Conservation (phyloP, 2,329 filamentous ascomycete species). For the Penicillium sumatraense region DNA sequence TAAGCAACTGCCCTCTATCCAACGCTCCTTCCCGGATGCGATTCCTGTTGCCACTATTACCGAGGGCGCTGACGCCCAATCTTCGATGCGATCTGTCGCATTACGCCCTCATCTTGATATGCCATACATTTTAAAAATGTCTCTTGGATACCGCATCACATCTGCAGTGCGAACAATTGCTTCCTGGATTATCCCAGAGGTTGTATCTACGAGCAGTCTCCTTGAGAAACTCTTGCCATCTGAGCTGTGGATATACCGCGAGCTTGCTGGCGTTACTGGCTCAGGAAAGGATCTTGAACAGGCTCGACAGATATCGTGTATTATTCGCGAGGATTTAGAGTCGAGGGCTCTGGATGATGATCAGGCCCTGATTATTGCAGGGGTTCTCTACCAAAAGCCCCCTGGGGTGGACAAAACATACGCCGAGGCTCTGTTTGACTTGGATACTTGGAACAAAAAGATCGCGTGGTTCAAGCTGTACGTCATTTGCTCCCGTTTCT, state of each 20-base stretch:
- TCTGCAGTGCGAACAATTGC: conserved; percentile 27
- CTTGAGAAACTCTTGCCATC: conserved; percentile 21
- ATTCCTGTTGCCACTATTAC: conserved; percentile 10
- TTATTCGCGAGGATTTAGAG: conserved; percentile 26
- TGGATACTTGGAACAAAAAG: conserved; percentile 17
- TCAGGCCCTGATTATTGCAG: conserved; percentile 24
- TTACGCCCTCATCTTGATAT: conserved; percentile 22
- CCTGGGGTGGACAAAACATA: conserved; percentile 8
- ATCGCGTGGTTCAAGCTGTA: conserved; percentile 23
- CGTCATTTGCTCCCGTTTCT: background rate
- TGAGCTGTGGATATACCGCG: conserved; percentile 24
- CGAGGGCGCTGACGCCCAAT: conserved; percentile 23
- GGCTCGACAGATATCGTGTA: conserved; percentile 27
- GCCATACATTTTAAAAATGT: conserved; percentile 25
- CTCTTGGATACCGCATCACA: conserved; percentile 28
- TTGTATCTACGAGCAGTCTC: conserved; percentile 1
- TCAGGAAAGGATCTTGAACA: background rate
- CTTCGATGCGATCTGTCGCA: conserved; percentile 27
- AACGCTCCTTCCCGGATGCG: conserved; percentile 18
- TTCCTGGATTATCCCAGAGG: conserved; percentile 18
- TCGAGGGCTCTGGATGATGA: conserved; percentile 14
- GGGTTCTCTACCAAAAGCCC: conserved; percentile 15
- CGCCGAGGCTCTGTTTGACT: conserved; percentile 19
- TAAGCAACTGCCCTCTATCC: conserved; percentile 23
- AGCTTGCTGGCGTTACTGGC: conserved; percentile 25